These are phyloP conservation scores for Candida yuanshanica DNA, from an alignment of 805 yeast species.

Conservation along the genomic window DNA sequence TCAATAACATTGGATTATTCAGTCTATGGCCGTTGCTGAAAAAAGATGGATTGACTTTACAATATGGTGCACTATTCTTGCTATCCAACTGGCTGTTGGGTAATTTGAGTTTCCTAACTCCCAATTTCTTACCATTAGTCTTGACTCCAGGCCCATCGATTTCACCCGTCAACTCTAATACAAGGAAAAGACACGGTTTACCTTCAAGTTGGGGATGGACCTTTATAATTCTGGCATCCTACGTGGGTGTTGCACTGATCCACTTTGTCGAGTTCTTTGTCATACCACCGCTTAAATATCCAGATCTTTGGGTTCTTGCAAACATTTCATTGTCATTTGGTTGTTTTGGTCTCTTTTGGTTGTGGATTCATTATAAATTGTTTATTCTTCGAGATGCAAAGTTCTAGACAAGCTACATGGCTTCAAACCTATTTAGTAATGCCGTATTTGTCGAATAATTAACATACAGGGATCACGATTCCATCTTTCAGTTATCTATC, in stretches of 20 bases:
- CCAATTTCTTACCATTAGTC: constrained; percentile 33
- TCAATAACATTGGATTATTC: constrained; percentile 76
- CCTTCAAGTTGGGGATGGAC: constrained; percentile 48
- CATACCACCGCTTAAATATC: constrained; percentile 54
- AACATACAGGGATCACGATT: constrained; percentile 32
- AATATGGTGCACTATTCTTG: constrained; percentile 55
- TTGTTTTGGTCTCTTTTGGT: constrained; percentile 68
- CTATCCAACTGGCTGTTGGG: constrained; percentile 80
- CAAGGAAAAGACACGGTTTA: constrained; percentile 36
- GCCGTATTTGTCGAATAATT: neutral
- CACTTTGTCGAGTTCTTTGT: constrained; percentile 49
- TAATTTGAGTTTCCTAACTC: constrained; percentile 49
- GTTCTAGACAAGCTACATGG: neutral
- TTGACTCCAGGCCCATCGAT: constrained; percentile 42
- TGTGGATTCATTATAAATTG: constrained; percentile 71
- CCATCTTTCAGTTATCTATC: constrained; percentile 43
- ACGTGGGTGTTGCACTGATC: constrained; percentile 41
- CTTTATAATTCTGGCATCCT: constrained; percentile 45
- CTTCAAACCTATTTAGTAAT: no score
- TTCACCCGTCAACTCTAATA: constrained; percentile 25
- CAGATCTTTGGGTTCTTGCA: constrained; percentile 81
- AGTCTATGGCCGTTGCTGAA: constrained; percentile 84
- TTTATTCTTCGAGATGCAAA: constrained; percentile 9
- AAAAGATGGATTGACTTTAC: constrained; percentile 68
- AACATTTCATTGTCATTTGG: constrained; percentile 72